These are phyloP conservation scores for Parascedosporium putredinis DNA, from an alignment of 2,329 filamentous ascomycete species.

Conservation along the genomic window DNA sequence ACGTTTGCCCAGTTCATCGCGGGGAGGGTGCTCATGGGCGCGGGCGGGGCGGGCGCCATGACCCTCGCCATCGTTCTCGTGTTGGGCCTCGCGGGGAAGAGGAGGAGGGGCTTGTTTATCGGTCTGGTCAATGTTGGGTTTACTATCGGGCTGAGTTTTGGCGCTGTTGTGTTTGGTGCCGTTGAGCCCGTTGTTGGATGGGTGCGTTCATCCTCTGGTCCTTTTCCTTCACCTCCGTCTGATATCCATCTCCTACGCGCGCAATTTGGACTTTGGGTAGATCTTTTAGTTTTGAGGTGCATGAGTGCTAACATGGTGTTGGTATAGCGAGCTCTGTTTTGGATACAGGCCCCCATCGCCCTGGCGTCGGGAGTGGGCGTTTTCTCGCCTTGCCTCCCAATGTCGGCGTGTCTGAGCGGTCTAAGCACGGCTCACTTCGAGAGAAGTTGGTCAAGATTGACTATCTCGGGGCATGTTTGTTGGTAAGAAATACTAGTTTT, in stretches of 20 bases:
- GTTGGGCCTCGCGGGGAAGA: constrained; percentile 60
- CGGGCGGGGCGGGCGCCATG: constrained; percentile 62
- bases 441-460: constrained; percentile 57
- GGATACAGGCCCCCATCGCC: constrained; percentile 56
- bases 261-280: constrained; percentile 8
- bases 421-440: background rate
- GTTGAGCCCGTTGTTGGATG: constrained; percentile 56
- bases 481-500: constrained; percentile 42
- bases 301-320: background rate
- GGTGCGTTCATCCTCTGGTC: constrained; percentile 34
- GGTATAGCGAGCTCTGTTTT: constrained; percentile 59
- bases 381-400: constrained; percentile 40
- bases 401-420: background rate
- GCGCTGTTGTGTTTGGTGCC: constrained; percentile 59
- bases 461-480: constrained; percentile 59
- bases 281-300: too few relatives aligned
- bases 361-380: constrained; percentile 51
- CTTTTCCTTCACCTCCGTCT: background rate
- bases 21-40: constrained; percentile 57
- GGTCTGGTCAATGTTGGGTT: constrained; percentile 65
- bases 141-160: constrained; percentile 60
- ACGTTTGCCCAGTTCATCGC: constrained; percentile 54
- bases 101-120: constrained; percentile 60
- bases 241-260: background rate
- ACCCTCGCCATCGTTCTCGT: constrained; percentile 65